phyloP scores from a whole-genome alignment of 225 moss, liverwort and hornwort genomes.

The Pseudoscleropodium purum region DNA sequence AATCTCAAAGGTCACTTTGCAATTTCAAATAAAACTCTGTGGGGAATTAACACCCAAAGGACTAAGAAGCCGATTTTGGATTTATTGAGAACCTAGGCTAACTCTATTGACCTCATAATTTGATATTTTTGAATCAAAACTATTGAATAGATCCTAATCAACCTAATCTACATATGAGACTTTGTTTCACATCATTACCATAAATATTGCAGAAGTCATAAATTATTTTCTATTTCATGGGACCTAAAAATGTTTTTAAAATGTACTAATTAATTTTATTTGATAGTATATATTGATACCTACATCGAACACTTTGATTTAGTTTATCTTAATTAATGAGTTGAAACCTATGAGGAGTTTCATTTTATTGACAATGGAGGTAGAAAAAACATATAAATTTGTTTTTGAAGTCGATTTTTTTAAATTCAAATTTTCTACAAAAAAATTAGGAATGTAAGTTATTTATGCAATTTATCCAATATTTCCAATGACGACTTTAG shows the following conservation, averaged over 20 bases:
- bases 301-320: too few relatives aligned
- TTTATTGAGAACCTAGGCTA: neutral
- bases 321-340: neutral
- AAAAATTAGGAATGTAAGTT: neutral
- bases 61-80: too few relatives aligned
- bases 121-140: neutral
- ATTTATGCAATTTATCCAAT: neutral
- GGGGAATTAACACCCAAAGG: neutral
- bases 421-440: too few relatives aligned
- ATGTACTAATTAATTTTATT: too few relatives aligned
- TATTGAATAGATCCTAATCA: neutral
- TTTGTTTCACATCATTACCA: too few relatives aligned
- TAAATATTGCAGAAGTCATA: too few relatives aligned
- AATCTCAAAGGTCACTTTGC: too few relatives aligned
- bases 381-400: neutral
- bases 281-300: too few relatives aligned
- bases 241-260: too few relatives aligned
- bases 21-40: neutral
- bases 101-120: neutral
- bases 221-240: too few relatives aligned
- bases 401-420: neutral
- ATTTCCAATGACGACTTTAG: neutral
- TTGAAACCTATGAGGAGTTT: neutral
- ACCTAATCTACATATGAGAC: too few relatives aligned
- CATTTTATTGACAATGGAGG: neutral